phyloP scores from a whole-genome alignment of 192 early-diverging fungal species.

The Kappamyces sp. region DNA sequence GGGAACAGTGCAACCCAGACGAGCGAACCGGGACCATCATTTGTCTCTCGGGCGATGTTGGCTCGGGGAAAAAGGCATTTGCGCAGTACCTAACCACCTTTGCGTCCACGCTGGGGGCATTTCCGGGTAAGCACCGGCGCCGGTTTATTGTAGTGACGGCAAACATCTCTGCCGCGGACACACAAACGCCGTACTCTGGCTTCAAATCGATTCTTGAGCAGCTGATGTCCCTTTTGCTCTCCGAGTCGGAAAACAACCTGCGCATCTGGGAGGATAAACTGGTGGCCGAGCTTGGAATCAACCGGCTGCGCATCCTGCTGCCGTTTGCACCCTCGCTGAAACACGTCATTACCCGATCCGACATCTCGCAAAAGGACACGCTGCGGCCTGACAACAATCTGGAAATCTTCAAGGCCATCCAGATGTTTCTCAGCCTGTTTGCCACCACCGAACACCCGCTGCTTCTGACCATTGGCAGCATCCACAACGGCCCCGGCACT shows the following conservation, averaged over 20 bases:
- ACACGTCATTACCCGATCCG: conserved; percentile 1
- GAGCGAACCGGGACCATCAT: background rate
- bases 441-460: conserved; percentile 1
- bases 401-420: conserved; percentile 1
- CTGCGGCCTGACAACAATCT: background rate
- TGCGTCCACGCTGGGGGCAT: conserved; percentile 1
- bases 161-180: conserved; percentile 6
- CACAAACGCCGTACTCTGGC: conserved; percentile 1
- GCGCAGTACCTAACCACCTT: conserved; percentile 1
- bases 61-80: conserved; percentile 7
- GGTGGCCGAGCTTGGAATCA: background rate
- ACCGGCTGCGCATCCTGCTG: background rate
- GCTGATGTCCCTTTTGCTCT: background rate
- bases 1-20: background rate
- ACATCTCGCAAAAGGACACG: background rate
- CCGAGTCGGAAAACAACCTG: conserved; percentile 1
- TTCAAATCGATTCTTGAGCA: conserved; percentile 16
- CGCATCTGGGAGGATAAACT: conserved; percentile 13
- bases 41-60: conserved; percentile 1
- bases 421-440: conserved; percentile 8
- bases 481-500: background rate
- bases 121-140: background rate
- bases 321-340: background rate
- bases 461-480: background rate
- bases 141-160: conserved; percentile 5